phyloP scores from a whole-genome alignment of 2,329 filamentous ascomycete species.

The Trichoderma arundinaceum region DNA sequence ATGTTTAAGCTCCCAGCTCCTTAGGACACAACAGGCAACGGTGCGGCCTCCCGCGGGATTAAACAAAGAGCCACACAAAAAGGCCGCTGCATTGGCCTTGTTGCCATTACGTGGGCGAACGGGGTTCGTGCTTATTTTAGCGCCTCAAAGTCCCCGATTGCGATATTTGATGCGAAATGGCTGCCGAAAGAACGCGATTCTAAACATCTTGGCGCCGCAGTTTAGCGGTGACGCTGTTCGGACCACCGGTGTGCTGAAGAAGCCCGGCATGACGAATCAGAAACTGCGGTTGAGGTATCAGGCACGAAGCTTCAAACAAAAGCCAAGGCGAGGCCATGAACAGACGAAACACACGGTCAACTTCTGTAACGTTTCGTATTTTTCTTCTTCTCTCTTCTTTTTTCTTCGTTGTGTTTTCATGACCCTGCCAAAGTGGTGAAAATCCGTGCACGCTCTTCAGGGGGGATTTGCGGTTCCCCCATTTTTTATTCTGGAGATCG shows the following conservation, averaged over 20 bases:
- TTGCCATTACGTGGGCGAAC: conserved; percentile 21
- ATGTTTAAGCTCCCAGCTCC: too few relatives aligned
- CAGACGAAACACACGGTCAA: background rate
- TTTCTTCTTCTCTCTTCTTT: background rate
- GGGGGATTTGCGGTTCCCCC: conserved; percentile 12
- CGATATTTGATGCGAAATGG: conserved; percentile 25
- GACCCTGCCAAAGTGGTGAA: background rate
- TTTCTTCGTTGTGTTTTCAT: background rate
- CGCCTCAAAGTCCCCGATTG: conserved; percentile 15
- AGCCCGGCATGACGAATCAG: background rate
- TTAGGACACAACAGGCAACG: background rate
- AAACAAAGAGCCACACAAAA: background rate
- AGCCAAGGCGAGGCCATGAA: too few relatives aligned
- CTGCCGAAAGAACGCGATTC: background rate
- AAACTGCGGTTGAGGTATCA: too few relatives aligned
- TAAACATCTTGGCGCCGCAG: conserved; percentile 22
- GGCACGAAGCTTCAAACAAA: too few relatives aligned
- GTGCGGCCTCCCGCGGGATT: conserved; percentile 11
- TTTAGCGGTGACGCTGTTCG: conserved; percentile 24
- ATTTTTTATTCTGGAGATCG: conserved; percentile 19
- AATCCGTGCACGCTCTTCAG: conserved; percentile 3
- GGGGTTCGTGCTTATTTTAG: conserved; percentile 8
- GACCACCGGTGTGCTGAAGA: conserved; percentile 9
- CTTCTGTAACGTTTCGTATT: background rate
- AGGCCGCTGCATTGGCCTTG: background rate